Evolutionary conservation across 2,329 filamentous ascomycete species (phyloP).

Genomic region (Neonectria faginata): DNA sequence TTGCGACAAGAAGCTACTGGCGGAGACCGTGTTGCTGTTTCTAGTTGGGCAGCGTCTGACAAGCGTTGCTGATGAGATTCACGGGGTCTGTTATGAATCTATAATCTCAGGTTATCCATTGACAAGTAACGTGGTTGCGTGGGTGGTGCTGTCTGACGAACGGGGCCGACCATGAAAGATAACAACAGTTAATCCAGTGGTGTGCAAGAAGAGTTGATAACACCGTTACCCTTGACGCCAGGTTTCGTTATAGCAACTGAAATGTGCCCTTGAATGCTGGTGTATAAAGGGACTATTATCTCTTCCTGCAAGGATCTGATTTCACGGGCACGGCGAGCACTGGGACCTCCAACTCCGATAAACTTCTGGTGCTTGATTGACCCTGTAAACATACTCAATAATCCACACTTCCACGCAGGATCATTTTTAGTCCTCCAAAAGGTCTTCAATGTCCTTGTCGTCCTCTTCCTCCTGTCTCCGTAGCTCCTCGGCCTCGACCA

Average conservation of each 20-base stretch:
- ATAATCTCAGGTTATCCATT: not conserved
- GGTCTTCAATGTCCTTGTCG: conserved; percentile 81
- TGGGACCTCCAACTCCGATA: not conserved
- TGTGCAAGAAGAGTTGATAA: not conserved
- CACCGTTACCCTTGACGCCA: not conserved
- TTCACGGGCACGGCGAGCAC: not conserved
- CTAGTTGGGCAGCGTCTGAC: conserved; percentile 7
- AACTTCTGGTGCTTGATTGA: conserved; percentile 16
- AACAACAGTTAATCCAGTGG: not conserved
- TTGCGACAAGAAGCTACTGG: not conserved
- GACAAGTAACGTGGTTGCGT: not conserved
- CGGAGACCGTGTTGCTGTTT: not conserved
- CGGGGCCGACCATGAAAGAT: not conserved
- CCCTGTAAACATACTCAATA: conserved; percentile 18
- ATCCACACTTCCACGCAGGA: not conserved
- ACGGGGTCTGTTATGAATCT: not conserved
- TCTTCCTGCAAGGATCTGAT: not conserved
- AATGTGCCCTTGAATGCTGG: not conserved
- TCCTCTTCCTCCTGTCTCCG: conserved; percentile 72
- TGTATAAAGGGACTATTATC: not conserved
- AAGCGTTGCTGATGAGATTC: conserved; percentile 2
- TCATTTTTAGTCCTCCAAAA: conserved; percentile 66
- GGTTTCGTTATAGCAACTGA: not conserved
- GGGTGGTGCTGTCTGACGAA: not conserved
- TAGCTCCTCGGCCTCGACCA: conserved; percentile 73